Percentiles rank a stretch among this genome's conserved stretches.
phyloP scores from a whole-genome alignment of 169 alveolate species.

The Eimeria necatrix region DNA sequence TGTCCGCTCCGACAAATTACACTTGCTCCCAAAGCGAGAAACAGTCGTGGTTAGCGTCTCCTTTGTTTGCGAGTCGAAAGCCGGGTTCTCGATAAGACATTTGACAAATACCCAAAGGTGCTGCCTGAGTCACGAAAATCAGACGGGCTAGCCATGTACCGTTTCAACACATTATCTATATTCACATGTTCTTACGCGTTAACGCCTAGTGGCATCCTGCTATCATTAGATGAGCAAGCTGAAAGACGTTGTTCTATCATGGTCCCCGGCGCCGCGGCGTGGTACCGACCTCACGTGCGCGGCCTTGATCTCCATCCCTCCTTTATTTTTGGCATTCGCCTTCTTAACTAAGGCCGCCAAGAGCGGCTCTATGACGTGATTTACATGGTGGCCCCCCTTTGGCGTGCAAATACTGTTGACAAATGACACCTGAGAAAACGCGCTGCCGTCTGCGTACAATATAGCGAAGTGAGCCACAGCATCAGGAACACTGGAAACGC shows the following conservation, averaged over 20 bases:
- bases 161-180: too few relatives aligned
- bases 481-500: neutral
- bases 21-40: slow-evolving; percentile 94
- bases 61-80: slow-evolving; percentile 99
- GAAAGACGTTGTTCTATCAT: too few relatives aligned
- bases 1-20: slow-evolving; percentile 93
- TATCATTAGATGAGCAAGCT: too few relatives aligned
- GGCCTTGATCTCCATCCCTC: slow-evolving; percentile 95
- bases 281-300: slow-evolving; percentile 92
- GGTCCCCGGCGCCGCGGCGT: neutral
- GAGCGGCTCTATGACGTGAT: slow-evolving; percentile 97
- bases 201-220: too few relatives aligned
- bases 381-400: slow-evolving; percentile 99
- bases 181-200: too few relatives aligned
- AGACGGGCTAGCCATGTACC: too few relatives aligned
- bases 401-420: slow-evolving; percentile 99
- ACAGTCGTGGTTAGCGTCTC: slow-evolving; percentile 88
- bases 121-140: slow-evolving; percentile 76
- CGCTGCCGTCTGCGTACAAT: slow-evolving; percentile 64
- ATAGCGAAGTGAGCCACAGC: neutral
- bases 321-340: slow-evolving; percentile 96
- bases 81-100: slow-evolving; percentile 98
- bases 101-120: slow-evolving; percentile 98
- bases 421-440: slow-evolving; percentile 98
- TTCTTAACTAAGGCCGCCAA: slow-evolving; percentile 94